Evolutionary conservation across 257 asterid species (phyloP).

Genomic region (Salvia splendens): DNA sequence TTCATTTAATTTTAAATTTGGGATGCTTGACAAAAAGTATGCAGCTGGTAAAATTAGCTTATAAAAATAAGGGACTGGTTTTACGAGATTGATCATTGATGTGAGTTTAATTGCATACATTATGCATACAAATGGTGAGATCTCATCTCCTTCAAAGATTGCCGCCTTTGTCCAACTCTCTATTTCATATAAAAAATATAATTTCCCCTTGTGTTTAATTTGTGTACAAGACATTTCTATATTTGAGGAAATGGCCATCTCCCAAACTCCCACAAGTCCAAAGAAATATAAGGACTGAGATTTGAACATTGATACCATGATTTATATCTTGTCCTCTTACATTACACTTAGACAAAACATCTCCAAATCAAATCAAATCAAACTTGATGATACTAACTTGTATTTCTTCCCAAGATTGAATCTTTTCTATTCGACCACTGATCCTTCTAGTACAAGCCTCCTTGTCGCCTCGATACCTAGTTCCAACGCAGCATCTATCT

Average conservation of each 20-base stretch:
- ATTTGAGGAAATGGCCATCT: background rate
- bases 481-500: constrained; percentile 84
- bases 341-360: background rate
- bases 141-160: constrained; percentile 22
- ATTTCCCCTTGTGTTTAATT: no score
- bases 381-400: constrained; percentile 73
- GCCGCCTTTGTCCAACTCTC: background rate
- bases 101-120: background rate
- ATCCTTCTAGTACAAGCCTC: constrained; percentile 69
- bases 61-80: background rate
- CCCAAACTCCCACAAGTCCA: background rate
- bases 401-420: constrained; percentile 94
- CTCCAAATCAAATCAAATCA: constrained; percentile 34
- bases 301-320: background rate
- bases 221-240: no score
- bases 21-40: background rate
- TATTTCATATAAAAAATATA: background rate
- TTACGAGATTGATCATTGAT: background rate
- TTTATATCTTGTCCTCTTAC: background rate
- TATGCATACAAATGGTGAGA: constrained; percentile 12
- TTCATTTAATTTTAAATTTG: background rate
- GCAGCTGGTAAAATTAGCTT: background rate
- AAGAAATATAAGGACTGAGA: background rate
- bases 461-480: constrained; percentile 82
- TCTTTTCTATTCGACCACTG: constrained; percentile 61